Percentiles rank a stretch among this genome's conserved stretches.
These are phyloP conservation scores for Pseudozyma pruni DNA, from an alignment of 1,284 basidiomycete species.

Conservation along the genomic window DNA sequence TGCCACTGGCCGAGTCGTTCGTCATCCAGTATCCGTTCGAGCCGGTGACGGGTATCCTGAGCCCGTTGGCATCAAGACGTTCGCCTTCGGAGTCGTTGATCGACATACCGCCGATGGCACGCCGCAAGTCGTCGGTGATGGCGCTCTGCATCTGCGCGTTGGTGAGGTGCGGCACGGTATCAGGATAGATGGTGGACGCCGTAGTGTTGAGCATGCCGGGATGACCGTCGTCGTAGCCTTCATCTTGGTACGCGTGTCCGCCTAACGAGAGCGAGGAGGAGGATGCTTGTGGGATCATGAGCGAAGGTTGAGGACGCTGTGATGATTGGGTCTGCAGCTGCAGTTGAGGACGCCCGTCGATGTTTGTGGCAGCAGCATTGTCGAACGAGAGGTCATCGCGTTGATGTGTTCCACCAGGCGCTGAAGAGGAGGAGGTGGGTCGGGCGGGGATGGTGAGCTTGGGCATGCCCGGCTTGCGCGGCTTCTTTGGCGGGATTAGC, in stretches of 20 bases:
- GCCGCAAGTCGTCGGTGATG: constrained; percentile 58
- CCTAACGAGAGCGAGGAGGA: constrained; percentile 26
- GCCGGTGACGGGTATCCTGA: constrained; percentile 39
- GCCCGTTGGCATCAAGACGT: constrained; percentile 37
- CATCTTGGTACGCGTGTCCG: constrained; percentile 34
- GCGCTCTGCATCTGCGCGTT: constrained; percentile 50
- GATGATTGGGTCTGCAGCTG: constrained; percentile 15
- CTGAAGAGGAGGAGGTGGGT: constrained; percentile 39
- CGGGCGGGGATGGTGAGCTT: constrained; percentile 56
- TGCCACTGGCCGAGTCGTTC: constrained; percentile 11
- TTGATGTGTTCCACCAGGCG: constrained; percentile 22
- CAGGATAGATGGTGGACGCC: constrained; percentile 55
- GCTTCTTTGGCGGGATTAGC: constrained; percentile 63
- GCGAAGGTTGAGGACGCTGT: constrained; percentile 35
- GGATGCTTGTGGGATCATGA: constrained; percentile 35
- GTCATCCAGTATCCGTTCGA: constrained; percentile 43
- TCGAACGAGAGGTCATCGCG: constrained; percentile 18
- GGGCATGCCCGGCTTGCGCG: constrained; percentile 60
- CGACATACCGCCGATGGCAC: constrained; percentile 57
- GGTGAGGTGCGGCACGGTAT: constrained; percentile 54
- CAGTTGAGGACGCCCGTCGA: constrained; percentile 4
- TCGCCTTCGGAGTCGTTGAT: constrained; percentile 45
- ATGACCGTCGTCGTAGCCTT: constrained; percentile 52
- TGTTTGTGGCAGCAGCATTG: neutral
- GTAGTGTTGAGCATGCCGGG: constrained; percentile 31